Conservation (phyloP, 1,139 yeast genomes). For the Hyphopichia burtonii region DNA sequence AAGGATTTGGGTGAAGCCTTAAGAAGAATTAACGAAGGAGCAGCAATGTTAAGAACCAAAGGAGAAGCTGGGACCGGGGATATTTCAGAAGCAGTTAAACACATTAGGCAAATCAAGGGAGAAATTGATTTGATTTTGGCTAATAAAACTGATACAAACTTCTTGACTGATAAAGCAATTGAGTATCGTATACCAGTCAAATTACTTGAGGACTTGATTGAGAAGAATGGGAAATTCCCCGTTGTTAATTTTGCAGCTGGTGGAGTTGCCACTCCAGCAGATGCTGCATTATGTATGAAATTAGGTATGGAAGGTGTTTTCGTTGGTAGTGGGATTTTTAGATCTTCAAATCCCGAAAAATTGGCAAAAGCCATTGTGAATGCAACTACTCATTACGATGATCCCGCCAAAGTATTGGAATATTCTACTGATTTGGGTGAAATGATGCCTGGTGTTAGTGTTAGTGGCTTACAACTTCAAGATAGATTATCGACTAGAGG, state of each 20-base stretch:
- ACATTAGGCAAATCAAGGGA: slow-evolving; percentile 58
- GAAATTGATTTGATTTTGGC: slow-evolving; percentile 47
- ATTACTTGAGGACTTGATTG: slow-evolving; percentile 50
- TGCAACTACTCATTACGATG: slow-evolving; percentile 74
- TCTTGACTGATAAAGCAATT: slow-evolving; percentile 49
- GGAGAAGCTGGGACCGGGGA: slow-evolving; percentile 94
- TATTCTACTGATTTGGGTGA: slow-evolving; percentile 76
- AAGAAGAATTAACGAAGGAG: slow-evolving; percentile 80
- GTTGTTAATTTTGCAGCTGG: slow-evolving; percentile 92
- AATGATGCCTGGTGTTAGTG: slow-evolving; percentile 70
- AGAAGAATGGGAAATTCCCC: slow-evolving; percentile 63
- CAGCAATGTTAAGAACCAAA: slow-evolving; percentile 85
- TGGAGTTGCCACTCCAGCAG: slow-evolving; percentile 88
- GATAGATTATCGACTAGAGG: slow-evolving; percentile 55
- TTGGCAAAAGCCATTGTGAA: slow-evolving; percentile 80
- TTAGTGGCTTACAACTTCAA: slow-evolving; percentile 45
- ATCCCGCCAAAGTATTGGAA: slow-evolving; percentile 63
- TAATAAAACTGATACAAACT: slow-evolving; percentile 43
- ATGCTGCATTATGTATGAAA: slow-evolving; percentile 87
- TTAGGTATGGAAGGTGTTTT: slow-evolving; percentile 90
- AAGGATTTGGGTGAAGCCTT: slow-evolving; percentile 82
- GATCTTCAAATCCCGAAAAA: slow-evolving; percentile 69
- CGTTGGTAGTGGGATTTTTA: slow-evolving; percentile 89
- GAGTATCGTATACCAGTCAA: slow-evolving; percentile 61
- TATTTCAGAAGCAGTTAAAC: slow-evolving; percentile 81